A percentile compares a stretch with the other conserved stretches of the same genome.
Evolutionary conservation across 495 filamentous ascomycete genomes (phyloP).

Genomic region (Hypoxylon lienhwacheense): DNA sequence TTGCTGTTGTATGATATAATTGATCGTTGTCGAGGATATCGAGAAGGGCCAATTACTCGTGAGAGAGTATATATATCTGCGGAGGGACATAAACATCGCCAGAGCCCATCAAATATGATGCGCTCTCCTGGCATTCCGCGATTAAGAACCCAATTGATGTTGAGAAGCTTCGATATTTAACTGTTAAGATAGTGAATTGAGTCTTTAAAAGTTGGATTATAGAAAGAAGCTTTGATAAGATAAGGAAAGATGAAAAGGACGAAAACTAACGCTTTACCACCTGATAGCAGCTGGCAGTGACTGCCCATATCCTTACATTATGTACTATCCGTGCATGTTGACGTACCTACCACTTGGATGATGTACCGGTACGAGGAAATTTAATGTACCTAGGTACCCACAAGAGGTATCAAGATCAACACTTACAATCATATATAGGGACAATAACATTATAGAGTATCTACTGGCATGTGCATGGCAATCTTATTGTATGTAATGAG

Average conservation of each 20-base stretch:
- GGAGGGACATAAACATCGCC: constrained; percentile 68
- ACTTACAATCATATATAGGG: too few species aligned
- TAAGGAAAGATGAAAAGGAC: not conserved
- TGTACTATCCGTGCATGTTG: not conserved
- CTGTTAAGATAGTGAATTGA: not conserved
- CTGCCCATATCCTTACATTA: not conserved
- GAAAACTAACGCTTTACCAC: not conserved
- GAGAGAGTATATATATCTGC: constrained; percentile 45
- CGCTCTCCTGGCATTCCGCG: constrained; percentile 50
- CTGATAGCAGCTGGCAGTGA: not conserved
- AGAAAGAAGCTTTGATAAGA: not conserved
- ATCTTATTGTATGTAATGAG: too few species aligned
- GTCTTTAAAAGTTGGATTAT: not conserved
- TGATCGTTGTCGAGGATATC: constrained; percentile 14
- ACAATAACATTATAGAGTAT: too few species aligned
- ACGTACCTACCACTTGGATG: not conserved
- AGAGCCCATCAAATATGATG: constrained; percentile 62
- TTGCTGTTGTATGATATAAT: constrained; percentile 4
- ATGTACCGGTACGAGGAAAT: too few species aligned
- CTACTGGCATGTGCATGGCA: too few species aligned
- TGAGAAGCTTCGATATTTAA: not conserved
- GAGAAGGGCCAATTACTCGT: constrained; percentile 27
- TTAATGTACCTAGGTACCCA: too few species aligned
- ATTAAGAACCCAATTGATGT: constrained; percentile 2
- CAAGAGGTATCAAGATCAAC: too few species aligned